These are phyloP conservation scores for Fusarium illudens DNA, from an alignment of 2,329 filamentous ascomycete species.

Conservation along the genomic window DNA sequence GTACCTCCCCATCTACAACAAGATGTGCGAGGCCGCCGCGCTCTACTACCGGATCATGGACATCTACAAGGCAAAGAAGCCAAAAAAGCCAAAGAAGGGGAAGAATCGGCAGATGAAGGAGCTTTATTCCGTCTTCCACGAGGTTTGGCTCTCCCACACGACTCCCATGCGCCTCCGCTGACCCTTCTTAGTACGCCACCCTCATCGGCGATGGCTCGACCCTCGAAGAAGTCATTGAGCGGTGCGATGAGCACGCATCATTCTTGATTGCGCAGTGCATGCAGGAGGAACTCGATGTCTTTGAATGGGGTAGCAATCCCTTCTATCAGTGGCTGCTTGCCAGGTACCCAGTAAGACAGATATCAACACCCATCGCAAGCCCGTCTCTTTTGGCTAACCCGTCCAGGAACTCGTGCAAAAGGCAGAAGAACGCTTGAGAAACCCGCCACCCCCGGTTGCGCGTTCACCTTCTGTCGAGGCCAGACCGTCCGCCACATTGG, in stretches of 20 bases:
- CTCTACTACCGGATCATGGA: slow-evolving; percentile 71
- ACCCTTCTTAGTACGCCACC: slow-evolving; percentile 56
- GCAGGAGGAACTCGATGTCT: slow-evolving; percentile 45
- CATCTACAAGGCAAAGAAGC: slow-evolving; percentile 55
- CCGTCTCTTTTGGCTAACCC: slow-evolving; percentile 1
- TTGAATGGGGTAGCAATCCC: slow-evolving; percentile 55
- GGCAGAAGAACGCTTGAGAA: slow-evolving; percentile 31
- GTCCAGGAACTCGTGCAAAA: slow-evolving; percentile 41
- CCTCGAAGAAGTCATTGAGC: slow-evolving; percentile 57
- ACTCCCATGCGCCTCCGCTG: not conserved
- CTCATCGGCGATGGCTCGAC: slow-evolving; percentile 62
- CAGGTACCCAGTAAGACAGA: slow-evolving; percentile 51
- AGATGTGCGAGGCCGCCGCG: slow-evolving; percentile 69
- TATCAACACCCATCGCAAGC: not conserved
- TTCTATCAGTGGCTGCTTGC: slow-evolving; percentile 60
- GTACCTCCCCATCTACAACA: slow-evolving; percentile 65
- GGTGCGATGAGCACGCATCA: slow-evolving; percentile 58
- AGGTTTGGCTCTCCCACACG: slow-evolving; percentile 32
- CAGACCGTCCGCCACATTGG: slow-evolving; percentile 2
- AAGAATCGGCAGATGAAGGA: slow-evolving; percentile 44
- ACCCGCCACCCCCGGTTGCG: slow-evolving; percentile 31
- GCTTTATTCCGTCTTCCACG: slow-evolving; percentile 45
- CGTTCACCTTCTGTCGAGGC: slow-evolving; percentile 30
- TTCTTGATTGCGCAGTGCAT: slow-evolving; percentile 63
- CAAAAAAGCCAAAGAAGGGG: slow-evolving; percentile 43